Conservation (phyloP, 2,329 filamentous ascomycete species). For the Pezizomycotina sp. region DNA sequence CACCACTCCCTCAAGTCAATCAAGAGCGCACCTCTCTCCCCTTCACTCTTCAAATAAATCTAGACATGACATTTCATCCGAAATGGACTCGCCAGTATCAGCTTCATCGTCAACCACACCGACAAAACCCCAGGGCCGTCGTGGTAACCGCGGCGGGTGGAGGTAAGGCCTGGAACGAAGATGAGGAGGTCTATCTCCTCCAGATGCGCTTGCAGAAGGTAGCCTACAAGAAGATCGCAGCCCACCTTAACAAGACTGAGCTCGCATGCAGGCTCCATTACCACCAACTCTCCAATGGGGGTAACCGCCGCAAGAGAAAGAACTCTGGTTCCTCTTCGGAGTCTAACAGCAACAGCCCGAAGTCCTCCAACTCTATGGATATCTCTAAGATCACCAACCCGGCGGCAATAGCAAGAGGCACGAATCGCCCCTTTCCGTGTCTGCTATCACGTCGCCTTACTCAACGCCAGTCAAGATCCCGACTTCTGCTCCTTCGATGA, state of each 20-base stretch:
- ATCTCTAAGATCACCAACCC: slow-evolving; percentile 36
- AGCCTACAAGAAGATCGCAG: slow-evolving; percentile 80
- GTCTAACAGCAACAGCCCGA: slow-evolving; percentile 34
- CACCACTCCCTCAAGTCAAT: neutral
- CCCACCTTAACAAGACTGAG: slow-evolving; percentile 73
- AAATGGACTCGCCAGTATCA: neutral
- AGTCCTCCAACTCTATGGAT: slow-evolving; percentile 34
- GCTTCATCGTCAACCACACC: slow-evolving; percentile 6
- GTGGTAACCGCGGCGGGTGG: slow-evolving; percentile 38
- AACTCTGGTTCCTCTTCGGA: slow-evolving; percentile 52
- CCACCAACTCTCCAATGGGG: slow-evolving; percentile 69
- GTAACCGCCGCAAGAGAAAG: slow-evolving; percentile 61
- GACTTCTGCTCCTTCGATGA: slow-evolving; percentile 32
- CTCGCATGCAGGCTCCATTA: slow-evolving; percentile 75
- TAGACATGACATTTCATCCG: neutral
- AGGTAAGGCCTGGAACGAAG: slow-evolving; percentile 69
- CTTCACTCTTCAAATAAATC: neutral
- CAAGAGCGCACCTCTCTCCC: neutral
- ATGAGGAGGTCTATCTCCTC: slow-evolving; percentile 73
- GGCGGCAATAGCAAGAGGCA: slow-evolving; percentile 26
- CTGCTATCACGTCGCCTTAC: slow-evolving; percentile 34
- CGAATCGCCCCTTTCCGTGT: slow-evolving; percentile 26
- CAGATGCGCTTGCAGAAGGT: slow-evolving; percentile 75
- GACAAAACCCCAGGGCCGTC: slow-evolving; percentile 18
- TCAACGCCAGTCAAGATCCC: slow-evolving; percentile 30